Evolutionary conservation across 495 filamentous ascomycete species (phyloP), one percentile per base, ranked within the genome.

Genomic region (Daldinia caldariorum): DNA sequence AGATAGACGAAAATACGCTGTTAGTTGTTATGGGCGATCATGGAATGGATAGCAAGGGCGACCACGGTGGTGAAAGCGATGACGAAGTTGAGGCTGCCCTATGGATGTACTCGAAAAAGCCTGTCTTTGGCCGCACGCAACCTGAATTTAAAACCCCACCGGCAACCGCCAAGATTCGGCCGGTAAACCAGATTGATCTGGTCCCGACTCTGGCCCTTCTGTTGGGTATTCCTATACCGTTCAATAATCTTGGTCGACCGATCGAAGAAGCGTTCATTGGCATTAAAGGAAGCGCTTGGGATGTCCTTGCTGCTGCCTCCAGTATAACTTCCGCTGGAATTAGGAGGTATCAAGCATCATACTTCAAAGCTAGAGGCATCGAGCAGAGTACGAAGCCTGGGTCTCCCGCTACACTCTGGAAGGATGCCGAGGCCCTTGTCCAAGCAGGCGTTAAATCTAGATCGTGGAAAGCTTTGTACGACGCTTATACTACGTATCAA

Each of bases 21-120:
- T 81, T 99, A 51, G 90, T 99, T 14, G 92, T 98, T 14, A 97
- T 99, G 92, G 95, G 95, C 9, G 95, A 99, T 77, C 95, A 99
- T 78, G 95, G 95, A 8, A 99, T 99, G 95, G 95, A 99, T 79
- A 82, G 85, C 26, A 99, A 99, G 80, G 95, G 95, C 6, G 95
- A 99, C 73, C 95, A 99, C 74, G 95, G 95, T 45, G 95, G 95
- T 49, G 95, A 99, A 79, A 97, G 94, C 12, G 90, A 96, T 73
- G 93, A 97, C 47, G 95, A 99, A 74, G 87, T 99, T 31, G 88
- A 98, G 78, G 94, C 95, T 63, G 95, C 96, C 1, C 76, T 99
- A 55, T 99, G 96, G 95, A 94, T 99, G 93, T 99, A 97, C 76
- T 97, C 96, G 4, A 94, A 92, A 74, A 89, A 86, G 57, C 84